These are phyloP conservation scores for Aurifilum marmelostoma DNA, from an alignment of 2,329 filamentous ascomycete genomes.

Conservation along the genomic window DNA sequence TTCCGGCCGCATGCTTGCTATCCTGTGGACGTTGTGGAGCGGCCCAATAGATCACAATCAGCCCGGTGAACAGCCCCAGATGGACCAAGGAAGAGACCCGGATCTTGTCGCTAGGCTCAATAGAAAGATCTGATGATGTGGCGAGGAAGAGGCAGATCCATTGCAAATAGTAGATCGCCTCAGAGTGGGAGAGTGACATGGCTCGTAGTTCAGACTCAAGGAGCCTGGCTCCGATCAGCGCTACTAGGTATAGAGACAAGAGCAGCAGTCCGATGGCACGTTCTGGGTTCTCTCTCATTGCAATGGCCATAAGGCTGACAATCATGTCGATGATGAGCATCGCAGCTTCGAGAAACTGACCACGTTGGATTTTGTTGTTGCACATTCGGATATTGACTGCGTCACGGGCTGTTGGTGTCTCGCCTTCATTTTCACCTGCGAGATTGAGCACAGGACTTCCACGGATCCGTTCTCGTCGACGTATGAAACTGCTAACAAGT, in stretches of 20 bases:
- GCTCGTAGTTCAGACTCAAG: neutral
- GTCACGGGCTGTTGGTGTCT: neutral
- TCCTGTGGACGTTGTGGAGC: neutral
- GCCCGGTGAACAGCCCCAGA: neutral
- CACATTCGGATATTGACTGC: neutral
- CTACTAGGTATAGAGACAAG: neutral
- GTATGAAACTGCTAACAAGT: neutral
- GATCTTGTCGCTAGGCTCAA: neutral
- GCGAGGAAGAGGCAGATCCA: neutral
- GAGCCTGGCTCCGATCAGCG: neutral
- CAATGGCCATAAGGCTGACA: neutral
- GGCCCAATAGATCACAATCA: neutral
- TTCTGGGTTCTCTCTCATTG: neutral
- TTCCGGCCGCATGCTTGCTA: neutral
- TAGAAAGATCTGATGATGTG: neutral
- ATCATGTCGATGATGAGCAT: neutral
- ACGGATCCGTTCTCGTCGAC: neutral
- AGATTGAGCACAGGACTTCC: neutral
- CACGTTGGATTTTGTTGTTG: neutral
- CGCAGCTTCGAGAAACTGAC: neutral
- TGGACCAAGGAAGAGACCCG: neutral
- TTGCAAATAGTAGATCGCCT: neutral
- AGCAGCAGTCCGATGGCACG: neutral
- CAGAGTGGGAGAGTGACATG: neutral
- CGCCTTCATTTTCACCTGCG: neutral